Evolutionary conservation across 2,329 filamentous ascomycete species (phyloP), one percentile per base, ranked within the genome.

Genomic region (Chaetomium sp.): DNA sequence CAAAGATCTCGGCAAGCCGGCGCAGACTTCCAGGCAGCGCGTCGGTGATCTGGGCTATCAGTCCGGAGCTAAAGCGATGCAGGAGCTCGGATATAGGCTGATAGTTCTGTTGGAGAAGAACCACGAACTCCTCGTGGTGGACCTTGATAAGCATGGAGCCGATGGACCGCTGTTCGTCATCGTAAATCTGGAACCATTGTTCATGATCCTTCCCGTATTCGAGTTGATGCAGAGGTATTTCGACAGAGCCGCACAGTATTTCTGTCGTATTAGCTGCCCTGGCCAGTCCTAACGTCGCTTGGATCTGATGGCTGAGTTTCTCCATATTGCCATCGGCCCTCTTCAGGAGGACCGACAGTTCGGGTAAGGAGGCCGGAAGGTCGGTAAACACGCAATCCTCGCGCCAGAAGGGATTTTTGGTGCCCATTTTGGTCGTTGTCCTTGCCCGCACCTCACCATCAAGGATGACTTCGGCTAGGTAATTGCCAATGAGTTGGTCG

Each of bases 81-180:
- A 99, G 81, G 31, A 97, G 81, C 68, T 95, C 89, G 1, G 90
- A 91, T 65, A 99, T 83, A 2, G 88, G 86, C 70, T 90, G 84
- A 75, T 99, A 99, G 74, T 98, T 92, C 65, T 90, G 87, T 7
- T 89, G 87, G 78, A 96, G 89, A 45, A 99, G 83, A 10, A 98
- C 93, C 7, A 96, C 90, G 57, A 95, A 87, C 77, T 99, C 94
- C 62, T 97, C 92, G 69, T 95, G 88, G 53, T 89, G 87, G 25
- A 96, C 83, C 73, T 88, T 92, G 77, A 97, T 86, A 59, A 96
- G 83, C 80, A 97, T 90, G 67, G 93, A 92, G 31, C 93, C 94
- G 57, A 96, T 85, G 1, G 83, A 81, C 70, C 93, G 89, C 66
- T 91, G 87, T 68, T 86, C 87, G 69, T 90, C 88, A 72, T 97